Base-by-base conservation (phyloP, 2,329 filamentous ascomycete species). In the Phialophora macrospora region DNA sequence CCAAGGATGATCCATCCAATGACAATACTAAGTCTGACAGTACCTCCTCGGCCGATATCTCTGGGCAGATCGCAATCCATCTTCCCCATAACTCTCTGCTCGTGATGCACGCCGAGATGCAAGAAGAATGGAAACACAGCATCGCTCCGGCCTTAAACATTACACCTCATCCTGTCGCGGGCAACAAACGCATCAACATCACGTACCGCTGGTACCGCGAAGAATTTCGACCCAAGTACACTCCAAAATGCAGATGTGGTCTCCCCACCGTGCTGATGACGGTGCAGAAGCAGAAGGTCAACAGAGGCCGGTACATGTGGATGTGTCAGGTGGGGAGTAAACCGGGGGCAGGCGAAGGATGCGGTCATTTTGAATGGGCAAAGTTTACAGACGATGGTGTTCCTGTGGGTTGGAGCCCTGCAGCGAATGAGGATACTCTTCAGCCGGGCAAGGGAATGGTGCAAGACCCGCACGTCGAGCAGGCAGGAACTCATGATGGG, bases 101-200 rank as follows among this genome's bases (percentile, higher is more conserved):
- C 0, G 83, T 98, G 9, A 98, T 99, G 95, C 93, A 98, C 74
- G 93, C 94, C 0, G 92, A 96, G 75, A 98, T 97, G 92, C 94
- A 98, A 75, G 94, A 98, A 75, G 89, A 91, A 74, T 98, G 93
- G 93, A 98, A 97, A 77, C 95, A 99, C 77, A 86, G 87, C 70
- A 90, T 99, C 51, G 83, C 88, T 0, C 90, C 93, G 0, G 88
- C 90, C 0, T 82, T 84, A 56, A 87, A 88, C 3, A 90, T 98
- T 65, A 90, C 93, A 67, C 92, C 92, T 0, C 95, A 99, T 76
- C 92, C 93, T 0, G 76, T 97, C 1, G 85, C 93, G 0, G 90
- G 89, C 0, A 93, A 88, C 72, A 88, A 87, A 69, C 85, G 95
- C 48, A 93, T 99, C 72, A 98, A 98, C 75, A 86, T 99, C 75